A percentile compares a stretch with the other conserved stretches of the same genome.
Conservation (phyloP, 306 rosid genomes). For the Quercus ilex region DNA sequence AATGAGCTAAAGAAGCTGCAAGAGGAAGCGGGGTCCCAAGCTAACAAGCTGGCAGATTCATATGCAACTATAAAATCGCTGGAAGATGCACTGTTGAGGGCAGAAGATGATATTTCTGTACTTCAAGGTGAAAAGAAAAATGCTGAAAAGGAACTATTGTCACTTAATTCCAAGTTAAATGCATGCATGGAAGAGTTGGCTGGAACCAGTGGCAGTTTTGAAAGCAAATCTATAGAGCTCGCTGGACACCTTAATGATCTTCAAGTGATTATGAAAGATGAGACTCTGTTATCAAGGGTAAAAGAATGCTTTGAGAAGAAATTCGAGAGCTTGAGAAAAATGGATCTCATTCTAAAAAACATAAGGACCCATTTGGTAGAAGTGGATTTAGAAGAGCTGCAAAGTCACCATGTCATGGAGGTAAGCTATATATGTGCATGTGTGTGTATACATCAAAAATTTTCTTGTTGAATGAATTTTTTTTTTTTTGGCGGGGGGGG, state of each 20-base stretch:
- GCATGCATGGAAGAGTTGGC: slow-evolving; percentile 67
- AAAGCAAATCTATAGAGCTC: slow-evolving; percentile 58
- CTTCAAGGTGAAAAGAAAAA: slow-evolving; percentile 55
- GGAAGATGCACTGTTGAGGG: slow-evolving; percentile 68
- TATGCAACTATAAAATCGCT: slow-evolving; percentile 45
- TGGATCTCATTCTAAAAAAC: slow-evolving; percentile 54
- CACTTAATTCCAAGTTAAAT: slow-evolving; percentile 63
- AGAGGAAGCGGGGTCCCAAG: slow-evolving; percentile 56
- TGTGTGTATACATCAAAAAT: background rate
- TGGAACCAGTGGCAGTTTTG: slow-evolving; percentile 55
- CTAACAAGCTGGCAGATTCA: slow-evolving; percentile 52
- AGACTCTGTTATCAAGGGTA: slow-evolving; percentile 41
- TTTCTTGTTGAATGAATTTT: background rate
- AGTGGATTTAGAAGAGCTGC: slow-evolving; percentile 42
- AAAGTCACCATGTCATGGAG: slow-evolving; percentile 41
- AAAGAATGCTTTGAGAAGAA: slow-evolving; percentile 62
- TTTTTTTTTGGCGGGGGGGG: background rate
- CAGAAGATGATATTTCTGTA: slow-evolving; percentile 52
- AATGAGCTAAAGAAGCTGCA: slow-evolving; percentile 64
- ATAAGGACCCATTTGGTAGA: slow-evolving; percentile 41
- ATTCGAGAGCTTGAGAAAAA: slow-evolving; percentile 51
- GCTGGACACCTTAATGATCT: slow-evolving; percentile 61
- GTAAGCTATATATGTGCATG: slow-evolving; percentile 34
- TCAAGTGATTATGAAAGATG: slow-evolving; percentile 60
- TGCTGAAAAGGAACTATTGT: slow-evolving; percentile 66